Base-by-base conservation (phyloP, 108 stramenopile species). In the Craspedostauros australis region DNA sequence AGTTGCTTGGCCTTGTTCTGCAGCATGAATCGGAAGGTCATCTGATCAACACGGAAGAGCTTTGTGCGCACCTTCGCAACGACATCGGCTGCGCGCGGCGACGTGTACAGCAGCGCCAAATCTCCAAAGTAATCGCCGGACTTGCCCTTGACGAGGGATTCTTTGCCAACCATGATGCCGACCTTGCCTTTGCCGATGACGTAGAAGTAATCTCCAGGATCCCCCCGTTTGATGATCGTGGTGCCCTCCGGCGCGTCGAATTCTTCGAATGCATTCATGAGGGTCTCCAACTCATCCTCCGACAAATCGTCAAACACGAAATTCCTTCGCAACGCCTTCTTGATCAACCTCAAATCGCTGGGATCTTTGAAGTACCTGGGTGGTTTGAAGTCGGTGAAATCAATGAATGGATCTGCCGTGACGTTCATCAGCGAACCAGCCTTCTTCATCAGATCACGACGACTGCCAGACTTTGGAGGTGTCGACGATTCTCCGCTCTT, bases 31-130 rank as follows among this genome's bases (percentile, higher is more conserved):
- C 91, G 76, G 71, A 90, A 96, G 21, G 72, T 70, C 50, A 67
- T 73, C 44, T 91, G 84, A 62, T 92, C 82, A 39, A 96, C 83
- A n/a, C 68, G 80, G 78, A 90, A 96, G 8, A 93, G 47, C n/a
- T 64, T 64, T 19, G 43, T 46, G 44, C 75, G 70, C 28, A 74
- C 84, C 5, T 65, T 57, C 8, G 94, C 89, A 46, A 79, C 71
- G 50, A 94, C 88, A 48, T 94, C 87, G 33, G 95, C 96, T 31
- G 90, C 91, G 12, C 95, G 80, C 5, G 96, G 91, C 41, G 81
- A 88, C 28, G 85, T 88, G 49, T 86, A 93, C 59, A 93, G 62
- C 27, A 93, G 54, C 4, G 85, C 84, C 26, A 93, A 60, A 54
- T 88, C 87, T 24, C 86, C 87, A 54, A 93, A 92, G 8, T 70